A percentile compares a stretch with the other conserved stretches of the same genome.
phyloP scores from a whole-genome alignment of 352 stramenopile genomes.

The Plasmopara halstedii region DNA sequence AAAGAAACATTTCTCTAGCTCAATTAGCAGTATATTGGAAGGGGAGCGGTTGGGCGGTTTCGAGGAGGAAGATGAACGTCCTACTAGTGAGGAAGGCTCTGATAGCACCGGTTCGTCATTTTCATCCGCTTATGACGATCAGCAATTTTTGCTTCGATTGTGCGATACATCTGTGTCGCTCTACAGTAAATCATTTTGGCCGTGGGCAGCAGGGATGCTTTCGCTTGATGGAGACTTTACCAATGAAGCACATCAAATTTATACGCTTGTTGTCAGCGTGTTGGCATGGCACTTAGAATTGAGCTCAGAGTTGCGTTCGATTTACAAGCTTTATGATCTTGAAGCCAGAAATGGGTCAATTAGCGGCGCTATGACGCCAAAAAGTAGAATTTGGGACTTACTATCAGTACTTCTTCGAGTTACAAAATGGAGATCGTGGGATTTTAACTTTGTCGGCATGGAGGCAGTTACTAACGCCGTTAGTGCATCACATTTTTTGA shows the following conservation, averaged over 20 bases:
- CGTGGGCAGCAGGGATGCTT: slow-evolving; percentile 7
- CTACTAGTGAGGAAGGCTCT: slow-evolving; percentile 1
- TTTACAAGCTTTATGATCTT: slow-evolving; percentile 9
- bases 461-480: slow-evolving; percentile 7
- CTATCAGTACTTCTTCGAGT: slow-evolving; percentile 1
- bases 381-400: slow-evolving; percentile 3
- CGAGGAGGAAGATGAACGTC: slow-evolving; percentile 46
- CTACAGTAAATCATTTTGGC: slow-evolving; percentile 9
- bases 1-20: not conserved
- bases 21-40: slow-evolving; percentile 23
- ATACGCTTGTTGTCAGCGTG: slow-evolving; percentile 4
- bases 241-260: slow-evolving; percentile 3
- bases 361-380: not conserved
- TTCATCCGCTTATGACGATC: slow-evolving; percentile 1
- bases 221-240: slow-evolving; percentile 6
- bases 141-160: slow-evolving; percentile 14
- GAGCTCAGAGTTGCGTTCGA: slow-evolving; percentile 7
- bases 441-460: not conserved
- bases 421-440: not conserved
- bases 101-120: not conserved
- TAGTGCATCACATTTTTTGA: slow-evolving; percentile 2
- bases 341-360: not conserved
- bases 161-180: slow-evolving; percentile 1
- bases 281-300: slow-evolving; percentile 18
- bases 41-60: slow-evolving; percentile 44